phyloP scores from a whole-genome alignment of 306 rosid genomes.

The Potentilla sterilis region DNA sequence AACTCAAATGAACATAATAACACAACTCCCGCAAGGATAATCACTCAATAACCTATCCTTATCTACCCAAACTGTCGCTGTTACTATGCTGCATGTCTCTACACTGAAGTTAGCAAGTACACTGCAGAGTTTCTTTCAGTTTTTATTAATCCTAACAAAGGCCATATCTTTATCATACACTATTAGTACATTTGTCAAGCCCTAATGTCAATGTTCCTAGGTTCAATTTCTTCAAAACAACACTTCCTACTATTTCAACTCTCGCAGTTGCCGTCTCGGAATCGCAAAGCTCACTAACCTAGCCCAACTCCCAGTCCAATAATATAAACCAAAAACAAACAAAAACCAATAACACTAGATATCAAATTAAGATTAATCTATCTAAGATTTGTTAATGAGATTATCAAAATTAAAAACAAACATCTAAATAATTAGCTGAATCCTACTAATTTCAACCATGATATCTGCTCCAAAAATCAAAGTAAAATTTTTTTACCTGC shows the following conservation, averaged over 20 bases:
- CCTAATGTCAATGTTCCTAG: not conserved
- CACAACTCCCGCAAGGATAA: not conserved
- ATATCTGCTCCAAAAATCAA: not conserved
- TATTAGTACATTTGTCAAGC: not conserved
- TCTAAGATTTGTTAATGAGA: not conserved
- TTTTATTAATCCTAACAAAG: not conserved
- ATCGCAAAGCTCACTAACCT: not conserved
- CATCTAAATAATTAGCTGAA: not conserved
- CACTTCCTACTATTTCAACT: not conserved
- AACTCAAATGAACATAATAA: not conserved
- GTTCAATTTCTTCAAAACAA: not conserved
- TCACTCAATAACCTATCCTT: not conserved
- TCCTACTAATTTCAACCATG: not conserved
- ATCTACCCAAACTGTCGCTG: not conserved
- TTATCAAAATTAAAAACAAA: not conserved
- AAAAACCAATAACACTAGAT: not conserved
- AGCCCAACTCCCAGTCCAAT: not conserved
- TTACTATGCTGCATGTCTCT: not conserved
- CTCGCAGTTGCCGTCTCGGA: not conserved
- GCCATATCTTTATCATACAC: not conserved
- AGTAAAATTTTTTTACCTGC: slow-evolving; percentile 39
- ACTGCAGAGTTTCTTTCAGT: not conserved
- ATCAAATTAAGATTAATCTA: not conserved
- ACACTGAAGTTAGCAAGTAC: not conserved
- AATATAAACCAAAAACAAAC: not conserved